Base-by-base conservation (phyloP, 2,329 filamentous ascomycete genomes). In the Fonsecaea pedrosoi region DNA sequence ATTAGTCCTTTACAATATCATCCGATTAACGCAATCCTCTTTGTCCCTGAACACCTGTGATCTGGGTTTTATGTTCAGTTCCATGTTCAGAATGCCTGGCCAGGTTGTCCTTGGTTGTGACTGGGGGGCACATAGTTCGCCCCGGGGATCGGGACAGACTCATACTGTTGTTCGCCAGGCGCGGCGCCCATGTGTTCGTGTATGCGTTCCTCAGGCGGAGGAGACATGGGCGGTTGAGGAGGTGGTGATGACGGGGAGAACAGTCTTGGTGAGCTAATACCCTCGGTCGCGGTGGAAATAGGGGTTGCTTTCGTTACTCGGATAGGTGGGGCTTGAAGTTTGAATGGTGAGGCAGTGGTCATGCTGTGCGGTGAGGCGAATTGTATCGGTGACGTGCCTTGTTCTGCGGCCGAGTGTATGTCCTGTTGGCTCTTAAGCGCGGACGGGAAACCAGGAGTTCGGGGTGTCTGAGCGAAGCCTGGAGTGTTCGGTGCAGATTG, bases 401-500 rank as follows among this genome's bases (percentile, higher is more conserved):
- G 83, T 70, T 87, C 84, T 2, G 83, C 82, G 32, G 45, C 48
- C 32, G 60, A 57, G 54, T 68, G 67, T 10, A 62, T 59, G 37
- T 58, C 66, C 45, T 54, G 57, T 25, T 50, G 54, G 12, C 45
- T 65, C 48, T 61, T 61, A 4, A 61, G 9, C 35, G 68, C 55
- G 10, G 61, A 62, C 2, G 79, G 78, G 65, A 74, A 78, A 62
- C 75, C 77, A 65, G 79, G 80, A 48, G 84, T 84, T 73, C 85
- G 83, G 34, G 85, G 78, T 80, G 90, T 90, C 78, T 89, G 88
- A 35, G 88, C 89, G 77, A 96, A 93, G 71, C 93, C 93, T 12
- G 94, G 94, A 0, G 94, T 97, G 84, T 97, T 97, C 73, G 94
- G 94, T 4, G 93, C 94, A 32, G 93, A 96, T 82, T 98, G 94